Conservation (phyloP, 2,329 filamentous ascomycete genomes). For the Orbilia oligospora region DNA sequence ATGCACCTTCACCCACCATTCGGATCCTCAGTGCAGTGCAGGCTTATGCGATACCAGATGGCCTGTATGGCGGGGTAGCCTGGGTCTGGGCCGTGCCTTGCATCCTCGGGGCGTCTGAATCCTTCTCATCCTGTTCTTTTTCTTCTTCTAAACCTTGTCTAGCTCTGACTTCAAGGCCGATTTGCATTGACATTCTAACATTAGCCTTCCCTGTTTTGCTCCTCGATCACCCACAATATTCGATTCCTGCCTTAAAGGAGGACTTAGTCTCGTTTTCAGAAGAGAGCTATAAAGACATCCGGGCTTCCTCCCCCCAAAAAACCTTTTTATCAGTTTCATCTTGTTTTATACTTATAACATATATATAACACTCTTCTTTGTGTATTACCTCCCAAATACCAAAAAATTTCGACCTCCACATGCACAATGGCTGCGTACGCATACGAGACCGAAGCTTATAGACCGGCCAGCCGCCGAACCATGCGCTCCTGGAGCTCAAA, state of each 20-base stretch:
- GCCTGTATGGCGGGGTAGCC: slow-evolving; percentile 53
- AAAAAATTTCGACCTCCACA: too few relatives aligned
- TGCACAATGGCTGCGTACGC: not conserved
- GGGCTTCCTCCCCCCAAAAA: not conserved
- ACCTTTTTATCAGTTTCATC: not conserved
- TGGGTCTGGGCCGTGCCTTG: slow-evolving; percentile 46
- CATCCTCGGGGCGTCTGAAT: slow-evolving; percentile 31
- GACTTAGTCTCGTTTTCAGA: too few relatives aligned
- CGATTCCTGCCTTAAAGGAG: not conserved
- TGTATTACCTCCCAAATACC: too few relatives aligned
- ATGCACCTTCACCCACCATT: slow-evolving; percentile 1
- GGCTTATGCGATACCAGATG: slow-evolving; percentile 54
- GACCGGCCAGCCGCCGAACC: slow-evolving; percentile 35
- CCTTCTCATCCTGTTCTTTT: slow-evolving; percentile 10
- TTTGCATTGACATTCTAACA: slow-evolving; percentile 10
- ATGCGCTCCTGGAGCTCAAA: slow-evolving; percentile 42
- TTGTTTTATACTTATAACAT: too few relatives aligned
- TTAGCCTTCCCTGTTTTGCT: slow-evolving; percentile 7
- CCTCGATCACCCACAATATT: not conserved
- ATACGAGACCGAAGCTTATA: slow-evolving; percentile 34
- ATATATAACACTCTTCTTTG: too few relatives aligned
- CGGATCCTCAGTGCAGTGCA: not conserved
- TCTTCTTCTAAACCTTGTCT: too few relatives aligned
- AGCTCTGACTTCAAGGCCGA: not conserved
- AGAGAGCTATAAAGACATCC: slow-evolving; percentile 19